Percentiles rank a stretch among this genome's conserved stretches.
Evolutionary conservation across 345 rosid species (phyloP).

Genomic region (Litchi chinensis): DNA sequence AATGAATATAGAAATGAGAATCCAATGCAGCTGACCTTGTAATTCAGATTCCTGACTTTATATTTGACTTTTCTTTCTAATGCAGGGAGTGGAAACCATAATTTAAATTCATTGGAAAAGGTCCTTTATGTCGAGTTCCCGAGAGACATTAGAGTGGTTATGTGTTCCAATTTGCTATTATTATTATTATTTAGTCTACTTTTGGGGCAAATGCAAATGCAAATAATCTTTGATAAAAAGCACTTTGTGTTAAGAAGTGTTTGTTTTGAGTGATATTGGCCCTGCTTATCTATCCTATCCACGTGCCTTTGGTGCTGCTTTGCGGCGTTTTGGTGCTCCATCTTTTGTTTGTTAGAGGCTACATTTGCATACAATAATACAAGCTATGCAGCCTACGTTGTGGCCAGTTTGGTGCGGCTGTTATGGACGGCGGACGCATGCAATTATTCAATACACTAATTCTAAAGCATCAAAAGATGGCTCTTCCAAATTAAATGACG

Average conservation of each 20-base stretch:
- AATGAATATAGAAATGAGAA: neutral
- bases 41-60: slow-evolving; percentile 10
- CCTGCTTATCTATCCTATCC: neutral
- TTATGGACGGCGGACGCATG: neutral
- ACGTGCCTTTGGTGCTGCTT: slow-evolving; percentile 25
- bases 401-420: too few relatives aligned
- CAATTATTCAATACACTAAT: neutral
- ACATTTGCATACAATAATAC: neutral
- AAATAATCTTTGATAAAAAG: slow-evolving; percentile 21
- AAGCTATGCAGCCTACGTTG: too few relatives aligned
- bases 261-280: slow-evolving; percentile 8
- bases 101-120: slow-evolving; percentile 34
- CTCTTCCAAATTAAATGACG: too few relatives aligned
- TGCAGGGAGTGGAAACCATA: slow-evolving; percentile 26
- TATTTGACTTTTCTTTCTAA: slow-evolving; percentile 14
- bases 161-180: slow-evolving; percentile 24
- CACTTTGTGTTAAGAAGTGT: neutral
- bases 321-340: slow-evolving; percentile 20
- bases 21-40: slow-evolving; percentile 24
- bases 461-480: too few relatives aligned
- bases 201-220: neutral
- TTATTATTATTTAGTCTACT: neutral
- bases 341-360: neutral
- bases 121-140: slow-evolving; percentile 38
- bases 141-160: slow-evolving; percentile 31